Percentiles rank a stretch among this genome's conserved stretches.
Evolutionary conservation across 805 yeast genomes (phyloP).

Genomic region (Ogataea parapolymorpha): DNA sequence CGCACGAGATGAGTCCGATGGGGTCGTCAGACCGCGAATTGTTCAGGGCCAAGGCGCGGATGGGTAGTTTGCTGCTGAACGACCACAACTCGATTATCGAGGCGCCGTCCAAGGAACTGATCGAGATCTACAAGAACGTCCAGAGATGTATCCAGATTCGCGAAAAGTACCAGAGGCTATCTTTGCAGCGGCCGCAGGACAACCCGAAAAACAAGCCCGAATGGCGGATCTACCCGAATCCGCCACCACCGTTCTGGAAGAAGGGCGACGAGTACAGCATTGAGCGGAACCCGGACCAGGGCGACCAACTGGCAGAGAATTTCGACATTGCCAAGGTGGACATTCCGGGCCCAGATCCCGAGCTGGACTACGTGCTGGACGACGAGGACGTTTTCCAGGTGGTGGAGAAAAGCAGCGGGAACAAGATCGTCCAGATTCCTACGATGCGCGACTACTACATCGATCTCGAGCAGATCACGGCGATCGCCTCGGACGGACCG

Average conservation of each 20-base stretch:
- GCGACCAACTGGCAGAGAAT: slow-evolving; percentile 38
- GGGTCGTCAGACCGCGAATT: slow-evolving; percentile 4
- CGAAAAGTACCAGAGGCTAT: slow-evolving; percentile 65
- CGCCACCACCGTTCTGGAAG: slow-evolving; percentile 89
- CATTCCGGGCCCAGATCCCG: slow-evolving; percentile 49
- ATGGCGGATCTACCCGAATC: slow-evolving; percentile 89
- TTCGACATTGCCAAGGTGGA: slow-evolving; percentile 57
- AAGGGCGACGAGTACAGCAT: slow-evolving; percentile 28
- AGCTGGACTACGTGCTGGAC: slow-evolving; percentile 45
- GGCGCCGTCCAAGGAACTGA: slow-evolving; percentile 63
- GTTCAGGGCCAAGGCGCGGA: slow-evolving; percentile 33
- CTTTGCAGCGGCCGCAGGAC: slow-evolving; percentile 67
- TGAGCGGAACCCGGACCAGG: slow-evolving; percentile 21
- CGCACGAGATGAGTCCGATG: slow-evolving; percentile 26
- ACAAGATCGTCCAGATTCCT: slow-evolving; percentile 64
- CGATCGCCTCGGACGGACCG: slow-evolving; percentile 90
- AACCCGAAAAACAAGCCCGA: slow-evolving; percentile 77
- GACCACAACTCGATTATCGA: slow-evolving; percentile 50
- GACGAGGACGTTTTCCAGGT: slow-evolving; percentile 66
- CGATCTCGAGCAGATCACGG: slow-evolving; percentile 73
- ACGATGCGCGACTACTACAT: slow-evolving; percentile 77
- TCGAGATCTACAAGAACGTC: slow-evolving; percentile 60
- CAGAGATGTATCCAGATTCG: slow-evolving; percentile 69
- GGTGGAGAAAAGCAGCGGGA: slow-evolving; percentile 25
- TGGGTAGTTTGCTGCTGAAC: slow-evolving; percentile 45